These are phyloP conservation scores for Vaccinium vitisidaea DNA, from an alignment of 148 eudicot species.

Conservation along the genomic window DNA sequence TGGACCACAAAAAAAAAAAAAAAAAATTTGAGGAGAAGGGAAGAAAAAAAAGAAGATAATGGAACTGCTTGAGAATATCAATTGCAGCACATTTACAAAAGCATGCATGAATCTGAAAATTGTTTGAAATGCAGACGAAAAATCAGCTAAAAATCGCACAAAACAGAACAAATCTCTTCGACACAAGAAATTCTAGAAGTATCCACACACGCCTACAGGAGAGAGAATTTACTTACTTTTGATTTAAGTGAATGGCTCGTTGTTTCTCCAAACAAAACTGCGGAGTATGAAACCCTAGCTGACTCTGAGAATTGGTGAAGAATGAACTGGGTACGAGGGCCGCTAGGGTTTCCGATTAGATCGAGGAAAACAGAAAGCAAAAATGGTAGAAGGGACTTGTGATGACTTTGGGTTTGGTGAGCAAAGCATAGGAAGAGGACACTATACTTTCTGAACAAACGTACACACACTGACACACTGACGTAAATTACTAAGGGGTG, in stretches of 20 bases:
- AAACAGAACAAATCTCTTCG: neutral
- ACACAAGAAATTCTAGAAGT: neutral
- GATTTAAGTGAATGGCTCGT: neutral
- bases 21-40: no score
- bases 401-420: slow-evolving; percentile 9
- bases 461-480: neutral
- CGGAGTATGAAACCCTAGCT: neutral
- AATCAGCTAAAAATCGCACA: neutral
- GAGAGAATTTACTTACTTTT: neutral
- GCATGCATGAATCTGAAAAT: neutral
- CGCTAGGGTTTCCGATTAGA: slow-evolving; percentile 14
- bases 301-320: neutral
- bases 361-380: neutral
- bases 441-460: neutral
- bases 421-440: neutral
- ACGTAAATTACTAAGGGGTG: no score
- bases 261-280: neutral
- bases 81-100: neutral
- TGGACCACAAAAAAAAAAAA: no score
- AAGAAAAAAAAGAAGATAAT: neutral
- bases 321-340: neutral
- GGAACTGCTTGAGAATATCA: neutral
- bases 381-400: neutral
- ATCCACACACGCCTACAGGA: neutral
- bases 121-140: neutral